Conservation (phyloP, 1,284 basidiomycete genomes). For the Ceratobasidium sp. region DNA sequence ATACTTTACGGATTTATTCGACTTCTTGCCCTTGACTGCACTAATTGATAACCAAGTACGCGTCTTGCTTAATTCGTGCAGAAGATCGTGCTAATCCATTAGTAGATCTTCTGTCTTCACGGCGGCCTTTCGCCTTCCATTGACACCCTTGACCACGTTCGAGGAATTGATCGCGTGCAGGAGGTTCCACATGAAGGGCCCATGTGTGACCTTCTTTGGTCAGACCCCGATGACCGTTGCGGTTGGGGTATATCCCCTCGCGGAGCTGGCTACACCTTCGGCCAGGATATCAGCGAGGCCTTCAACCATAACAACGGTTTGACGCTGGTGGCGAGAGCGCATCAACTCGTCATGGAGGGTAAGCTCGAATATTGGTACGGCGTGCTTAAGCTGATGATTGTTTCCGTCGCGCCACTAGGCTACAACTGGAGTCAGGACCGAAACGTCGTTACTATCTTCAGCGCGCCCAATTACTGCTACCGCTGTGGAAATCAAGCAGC, state of each 20-base stretch:
- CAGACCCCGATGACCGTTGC: conserved; percentile 98
- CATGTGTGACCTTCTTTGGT: conserved; percentile 99
- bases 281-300: conserved; percentile 97
- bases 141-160: conserved; percentile 98
- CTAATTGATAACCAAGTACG: conserved; percentile 98
- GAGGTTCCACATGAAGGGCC: conserved; percentile 99
- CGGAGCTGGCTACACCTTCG: conserved; percentile 99
- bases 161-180: conserved; percentile 97
- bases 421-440: conserved; percentile 99
- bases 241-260: conserved; percentile 99
- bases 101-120: conserved; percentile 98
- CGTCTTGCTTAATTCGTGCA: conserved; percentile 42
- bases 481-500: conserved; percentile 99
- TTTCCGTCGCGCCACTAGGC: conserved; percentile 52
- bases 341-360: conserved; percentile 99
- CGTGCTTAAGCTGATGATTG: conserved; percentile 7
- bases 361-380: conserved; percentile 43
- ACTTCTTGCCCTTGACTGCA: conserved; percentile 95
- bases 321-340: conserved; percentile 93
- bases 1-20: conserved; percentile 98
- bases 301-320: conserved; percentile 99
- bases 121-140: conserved; percentile 98
- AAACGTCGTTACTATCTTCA: conserved; percentile 99
- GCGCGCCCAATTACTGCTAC: conserved; percentile 99
- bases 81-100: not conserved